phyloP scores from a whole-genome alignment of 2,329 filamentous ascomycete genomes.

The Juglanconis juglandina region DNA sequence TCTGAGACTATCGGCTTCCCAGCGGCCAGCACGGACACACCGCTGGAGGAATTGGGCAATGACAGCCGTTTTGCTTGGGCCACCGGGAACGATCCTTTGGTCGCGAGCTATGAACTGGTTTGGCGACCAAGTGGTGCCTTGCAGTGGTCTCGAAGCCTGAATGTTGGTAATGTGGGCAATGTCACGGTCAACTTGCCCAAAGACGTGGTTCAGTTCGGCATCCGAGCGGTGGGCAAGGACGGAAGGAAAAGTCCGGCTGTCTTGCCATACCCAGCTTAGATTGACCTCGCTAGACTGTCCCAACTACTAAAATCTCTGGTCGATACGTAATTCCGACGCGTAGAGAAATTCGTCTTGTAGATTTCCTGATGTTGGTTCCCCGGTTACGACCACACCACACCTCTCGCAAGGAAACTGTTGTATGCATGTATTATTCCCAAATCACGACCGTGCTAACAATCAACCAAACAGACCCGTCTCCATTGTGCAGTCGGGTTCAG shows the following conservation, averaged over 20 bases:
- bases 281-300: too few species aligned
- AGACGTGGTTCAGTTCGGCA: slow-evolving; percentile 57
- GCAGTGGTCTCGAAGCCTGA: slow-evolving; percentile 46
- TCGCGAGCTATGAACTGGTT: slow-evolving; percentile 52
- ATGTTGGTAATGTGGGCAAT: slow-evolving; percentile 44
- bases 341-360: too few species aligned
- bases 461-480: background rate
- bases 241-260: slow-evolving; percentile 41
- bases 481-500: too few species aligned
- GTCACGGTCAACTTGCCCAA: slow-evolving; percentile 49
- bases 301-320: too few species aligned
- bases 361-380: too few species aligned
- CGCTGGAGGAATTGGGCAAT: slow-evolving; percentile 38
- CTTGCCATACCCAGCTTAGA: slow-evolving; percentile 17
- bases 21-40: slow-evolving; percentile 32
- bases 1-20: slow-evolving; percentile 11
- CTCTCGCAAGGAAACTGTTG: too few species aligned
- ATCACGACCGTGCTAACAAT: background rate
- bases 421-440: background rate
- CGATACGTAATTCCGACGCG: background rate
- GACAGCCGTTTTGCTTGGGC: slow-evolving; percentile 49
- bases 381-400: too few species aligned
- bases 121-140: slow-evolving; percentile 50
- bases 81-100: slow-evolving; percentile 27
- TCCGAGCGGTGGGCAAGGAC: slow-evolving; percentile 47